Evolutionary conservation across 208 protist species (phyloP), one percentile per base, ranked within the genome.

Genomic region (Trypanosoma boissoni): DNA sequence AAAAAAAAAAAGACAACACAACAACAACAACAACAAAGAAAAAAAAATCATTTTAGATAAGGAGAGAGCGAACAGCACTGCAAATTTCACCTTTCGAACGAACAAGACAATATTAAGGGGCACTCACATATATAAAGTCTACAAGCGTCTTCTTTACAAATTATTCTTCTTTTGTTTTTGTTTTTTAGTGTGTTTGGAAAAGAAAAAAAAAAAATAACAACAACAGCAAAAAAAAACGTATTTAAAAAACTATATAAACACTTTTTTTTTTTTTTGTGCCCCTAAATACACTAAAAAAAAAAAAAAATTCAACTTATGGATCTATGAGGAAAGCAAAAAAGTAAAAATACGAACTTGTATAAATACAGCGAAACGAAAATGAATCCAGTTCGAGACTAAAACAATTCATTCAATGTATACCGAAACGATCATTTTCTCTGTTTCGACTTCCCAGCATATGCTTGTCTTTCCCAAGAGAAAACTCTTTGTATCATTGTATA

Each of bases 21-120:
- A 58, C 10, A 44, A 48, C 28, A 45, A 44, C 23, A 45, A 44
- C 2, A 49, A n/a, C 2, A 45, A 18, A n/a, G 24, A 32, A 23
- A 4, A 62, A 50, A 39, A 32, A 44, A 52, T 50, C 28, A 62
- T 23, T 36, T 45, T 32, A 61, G 43, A 32, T 49, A 31, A 26
- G 39, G 12, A 48, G 32, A 44, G 10, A 3, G 14, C 36, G n/a
- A 44, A 26, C 24, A 2, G 23, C 24, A 48, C 9, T 27, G 12
- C 16, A 3, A 23, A 44, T 32, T 34, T 45, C 10, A 43, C 36
- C 39, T 20, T 31, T 34, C 42, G 20, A 20, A 44, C 39, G 20
- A 2, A 45, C 20, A 54, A 32, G 49, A 16, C 8, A 41, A 32
- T 14, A 20, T 20, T 8, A 29, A 51, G 16, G 8, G 8, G 10